phyloP scores from a whole-genome alignment of 257 asterid species.

The Penstemon davidsonii region DNA sequence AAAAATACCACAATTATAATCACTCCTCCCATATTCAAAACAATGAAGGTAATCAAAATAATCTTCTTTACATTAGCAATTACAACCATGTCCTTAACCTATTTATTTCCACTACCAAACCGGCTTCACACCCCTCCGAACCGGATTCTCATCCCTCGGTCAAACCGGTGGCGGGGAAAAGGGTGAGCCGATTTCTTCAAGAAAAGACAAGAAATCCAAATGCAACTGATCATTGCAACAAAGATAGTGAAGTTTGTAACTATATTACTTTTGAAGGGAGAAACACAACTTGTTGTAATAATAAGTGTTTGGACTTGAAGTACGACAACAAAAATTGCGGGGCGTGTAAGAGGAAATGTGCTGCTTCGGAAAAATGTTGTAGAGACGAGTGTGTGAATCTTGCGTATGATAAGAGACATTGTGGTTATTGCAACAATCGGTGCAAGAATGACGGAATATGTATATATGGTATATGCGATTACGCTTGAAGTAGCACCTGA shows the following conservation, averaged over 20 bases:
- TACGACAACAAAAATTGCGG: constrained; percentile 57
- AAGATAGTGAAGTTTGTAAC: constrained; percentile 47
- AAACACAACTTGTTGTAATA: constrained; percentile 66
- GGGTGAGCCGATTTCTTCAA: constrained; percentile 53
- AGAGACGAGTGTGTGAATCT: constrained; percentile 57
- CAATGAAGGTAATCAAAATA: too few species aligned
- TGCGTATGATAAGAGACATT: constrained; percentile 57
- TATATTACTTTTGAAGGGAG: constrained; percentile 28
- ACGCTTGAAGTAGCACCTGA: constrained; percentile 37
- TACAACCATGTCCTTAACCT: too few species aligned
- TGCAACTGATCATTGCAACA: constrained; percentile 60
- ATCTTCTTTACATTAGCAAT: too few species aligned
- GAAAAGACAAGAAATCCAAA: constrained; percentile 46
- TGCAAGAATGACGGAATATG: constrained; percentile 52
- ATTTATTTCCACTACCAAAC: too few species aligned
- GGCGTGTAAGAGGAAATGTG: constrained; percentile 59
- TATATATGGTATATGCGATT: constrained; percentile 62
- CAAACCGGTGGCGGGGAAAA: constrained; percentile 1
- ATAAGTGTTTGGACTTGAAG: constrained; percentile 57
- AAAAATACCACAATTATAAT: too few species aligned
- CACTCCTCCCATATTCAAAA: too few species aligned
- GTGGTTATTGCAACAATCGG: constrained; percentile 48
- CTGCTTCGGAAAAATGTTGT: constrained; percentile 51
- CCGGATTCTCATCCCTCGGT: too few species aligned
- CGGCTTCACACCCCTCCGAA: too few species aligned